Evolutionary conservation across 768 basidiomycete species (phyloP), one percentile per base, ranked within the genome.

Genomic region (Phlebiopsis flavidoalba): DNA sequence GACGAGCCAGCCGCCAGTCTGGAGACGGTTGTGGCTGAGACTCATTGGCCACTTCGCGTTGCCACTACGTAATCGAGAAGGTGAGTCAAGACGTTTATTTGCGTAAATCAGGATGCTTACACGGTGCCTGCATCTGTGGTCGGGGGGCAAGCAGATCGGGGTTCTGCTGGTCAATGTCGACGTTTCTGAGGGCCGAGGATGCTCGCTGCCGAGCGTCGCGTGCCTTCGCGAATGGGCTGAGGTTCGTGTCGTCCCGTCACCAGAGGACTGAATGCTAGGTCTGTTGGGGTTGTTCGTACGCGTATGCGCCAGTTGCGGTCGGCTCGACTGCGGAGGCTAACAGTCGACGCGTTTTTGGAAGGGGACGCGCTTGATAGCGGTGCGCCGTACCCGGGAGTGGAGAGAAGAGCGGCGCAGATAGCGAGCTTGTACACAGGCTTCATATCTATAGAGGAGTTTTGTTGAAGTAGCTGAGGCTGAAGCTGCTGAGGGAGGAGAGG

Each of bases 1-100:
- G 71, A 35, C 73, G 66, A 14, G 72, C 72, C 73, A 74, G 0
- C 73, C 73, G 15, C 73, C 73, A 11, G 69, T 68, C 52, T 74
- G 70, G 15, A 74, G 60, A 24, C 72, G 70, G 43, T 69, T 71
- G 59, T 71, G 71, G 57, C 71, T 72, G 47, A 73, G 63, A 56
- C 66, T 64, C 61, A 72, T 68, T 8, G 73, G 71, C 73, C 73
- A 73, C 62, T 70, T 71, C 46, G 68, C 64, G 58, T 71, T 69
- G 14, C 61, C 60, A 2, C 60, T 67, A 37, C 21, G 15, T 14
- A 17, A 35, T 35, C 26, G 26, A 6, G 6, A 6, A 31, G 12
- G 35, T 43, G 40, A 8, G 45, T 21, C n/a, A 49, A 43, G 5
- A 43, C 40, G 14, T 4, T 56, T 51, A 52, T 57, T 31, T 48